Conservation (phyloP, 2,329 filamentous ascomycete species). For the Talaromyces sp. region DNA sequence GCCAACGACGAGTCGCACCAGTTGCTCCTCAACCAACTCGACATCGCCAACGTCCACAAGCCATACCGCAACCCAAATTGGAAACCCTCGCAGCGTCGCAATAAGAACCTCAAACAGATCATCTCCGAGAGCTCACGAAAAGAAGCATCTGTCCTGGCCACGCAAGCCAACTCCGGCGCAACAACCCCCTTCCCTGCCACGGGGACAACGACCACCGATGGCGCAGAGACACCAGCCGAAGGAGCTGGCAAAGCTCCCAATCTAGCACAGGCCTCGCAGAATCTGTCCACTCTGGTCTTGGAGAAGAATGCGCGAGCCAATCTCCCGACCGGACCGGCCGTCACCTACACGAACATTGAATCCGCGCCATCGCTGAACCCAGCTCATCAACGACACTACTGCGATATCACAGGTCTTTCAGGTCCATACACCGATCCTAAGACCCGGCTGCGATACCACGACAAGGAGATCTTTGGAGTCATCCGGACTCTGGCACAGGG, state of each 20-base stretch:
- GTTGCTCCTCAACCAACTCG: conserved; percentile 83
- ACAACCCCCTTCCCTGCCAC: conserved; percentile 63
- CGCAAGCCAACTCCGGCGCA: conserved; percentile 77
- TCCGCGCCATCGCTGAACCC: conserved; percentile 81
- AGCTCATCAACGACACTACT: conserved; percentile 83
- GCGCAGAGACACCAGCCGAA: conserved; percentile 51
- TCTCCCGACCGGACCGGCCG: conserved; percentile 64
- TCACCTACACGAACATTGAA: conserved; percentile 96
- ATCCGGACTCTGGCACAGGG: conserved; percentile 80
- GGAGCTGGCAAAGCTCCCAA: conserved; percentile 57
- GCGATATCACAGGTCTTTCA: conserved; percentile 91
- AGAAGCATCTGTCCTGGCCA: conserved; percentile 85
- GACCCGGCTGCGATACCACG: conserved; percentile 87
- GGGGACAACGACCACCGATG: conserved; percentile 40
- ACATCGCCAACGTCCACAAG: conserved; percentile 83
- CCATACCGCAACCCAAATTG: conserved; percentile 88
- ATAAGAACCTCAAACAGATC: conserved; percentile 98
- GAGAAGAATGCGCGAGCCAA: conserved; percentile 68
- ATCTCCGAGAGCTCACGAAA: conserved; percentile 84
- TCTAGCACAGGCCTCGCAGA: conserved; percentile 85
- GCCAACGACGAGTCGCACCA: conserved; percentile 82
- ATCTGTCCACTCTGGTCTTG: conserved; percentile 81
- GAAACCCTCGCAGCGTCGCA: conserved; percentile 91
- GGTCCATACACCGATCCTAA: conserved; percentile 94
- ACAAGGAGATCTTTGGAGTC: conserved; percentile 85